Evolutionary conservation across 1,284 basidiomycete species (phyloP), one percentile per base, ranked within the genome.

Genomic region (Trichosporon inkin): DNA sequence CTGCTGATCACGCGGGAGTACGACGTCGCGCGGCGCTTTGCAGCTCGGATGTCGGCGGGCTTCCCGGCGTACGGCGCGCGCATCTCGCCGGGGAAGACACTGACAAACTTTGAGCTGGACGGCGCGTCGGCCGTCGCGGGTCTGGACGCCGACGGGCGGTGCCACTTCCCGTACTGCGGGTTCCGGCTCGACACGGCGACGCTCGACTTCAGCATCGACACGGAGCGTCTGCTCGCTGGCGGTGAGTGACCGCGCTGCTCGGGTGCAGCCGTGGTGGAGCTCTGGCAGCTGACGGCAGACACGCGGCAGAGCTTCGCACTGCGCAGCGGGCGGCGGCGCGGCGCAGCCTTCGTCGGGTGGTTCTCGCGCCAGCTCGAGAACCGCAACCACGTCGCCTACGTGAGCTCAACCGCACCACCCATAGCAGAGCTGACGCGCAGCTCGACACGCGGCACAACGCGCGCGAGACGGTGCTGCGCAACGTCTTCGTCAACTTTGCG

Each of bases 31-130:
- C 80, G 73, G 36, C 79, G 77, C 0, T 98, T 98, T 75, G 79
- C 97, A 44, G 75, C 82, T 6, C 83, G 83, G 64, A 96, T 99
- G 90, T 80, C 84, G n/a, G 69, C 82, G 71, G 94, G 92, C 1
- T 90, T 93, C 67, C 88, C 89, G 0, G 88, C 92, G 69, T 98
- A 97, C 70, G 95, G 96, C 0, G 97, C 93, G 67, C 89, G 85
- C 71, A 88, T 99, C 54, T 87, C 91, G 7, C 81, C 82, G 47
- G 88, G 90, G 49, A 99, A 99, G 80, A 96, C 91, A 0, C 74
- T 96, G 58, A 84, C 88, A 62, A 76, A 67, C 17, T 77, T 74
- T 58, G 75, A 70, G 53, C 64, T 66, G 40, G 58, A 65, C 16
- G 58, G 55, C 1, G 67, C 71, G 16, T 65, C 58, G 1, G 63